These are phyloP conservation scores for Beta corolliflora DNA, from an alignment of 179 eudicot species.

Conservation along the genomic window DNA sequence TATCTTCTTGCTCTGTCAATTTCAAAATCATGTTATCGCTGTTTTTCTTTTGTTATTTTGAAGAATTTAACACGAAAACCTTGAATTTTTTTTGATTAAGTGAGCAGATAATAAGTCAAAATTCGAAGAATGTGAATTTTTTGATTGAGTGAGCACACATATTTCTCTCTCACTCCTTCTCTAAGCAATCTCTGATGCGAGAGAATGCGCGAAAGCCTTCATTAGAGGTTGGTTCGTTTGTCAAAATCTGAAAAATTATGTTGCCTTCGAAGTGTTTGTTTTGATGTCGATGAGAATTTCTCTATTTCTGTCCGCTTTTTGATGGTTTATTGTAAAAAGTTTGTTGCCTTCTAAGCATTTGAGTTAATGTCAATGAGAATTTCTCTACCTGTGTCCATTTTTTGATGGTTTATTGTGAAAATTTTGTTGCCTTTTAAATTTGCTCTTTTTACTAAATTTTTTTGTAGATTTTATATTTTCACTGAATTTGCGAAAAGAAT, in stretches of 20 bases:
- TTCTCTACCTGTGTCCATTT: neutral
- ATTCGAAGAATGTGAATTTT: slow-evolving; percentile 64
- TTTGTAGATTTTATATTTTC: no score
- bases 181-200: slow-evolving; percentile 66
- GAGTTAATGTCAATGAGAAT: slow-evolving; percentile 10
- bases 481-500: no score
- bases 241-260: neutral
- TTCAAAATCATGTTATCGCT: neutral
- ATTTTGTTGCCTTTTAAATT: neutral
- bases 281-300: no score
- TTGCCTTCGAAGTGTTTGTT: no score
- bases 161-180: slow-evolving; percentile 67
- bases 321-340: no score
- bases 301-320: no score
- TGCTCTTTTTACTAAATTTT: no score
- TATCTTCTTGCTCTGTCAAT: neutral
- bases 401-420: neutral
- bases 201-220: slow-evolving; percentile 75
- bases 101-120: slow-evolving; percentile 59
- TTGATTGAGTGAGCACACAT: slow-evolving; percentile 72
- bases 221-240: slow-evolving; percentile 62
- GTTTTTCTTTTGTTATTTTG: neutral
- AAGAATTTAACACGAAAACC: neutral
- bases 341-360: slow-evolving; percentile 5
- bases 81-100: neutral